Evolutionary conservation across 768 basidiomycete genomes (phyloP).

Genomic region (Strobilomyces confusus): DNA sequence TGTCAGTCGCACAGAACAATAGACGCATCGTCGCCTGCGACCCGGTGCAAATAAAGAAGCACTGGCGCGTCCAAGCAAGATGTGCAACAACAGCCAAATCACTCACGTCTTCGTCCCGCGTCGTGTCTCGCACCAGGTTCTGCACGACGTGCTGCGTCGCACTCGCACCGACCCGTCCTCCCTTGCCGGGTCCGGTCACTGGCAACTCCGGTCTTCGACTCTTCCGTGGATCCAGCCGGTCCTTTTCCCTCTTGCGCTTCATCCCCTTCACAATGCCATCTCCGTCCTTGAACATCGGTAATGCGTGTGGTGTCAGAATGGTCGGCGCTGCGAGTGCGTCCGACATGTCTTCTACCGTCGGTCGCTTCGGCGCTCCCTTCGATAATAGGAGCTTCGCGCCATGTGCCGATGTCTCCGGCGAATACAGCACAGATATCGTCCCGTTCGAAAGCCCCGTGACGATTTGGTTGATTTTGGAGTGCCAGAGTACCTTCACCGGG

Average conservation of each 20-base stretch:
- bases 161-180: slow-evolving; percentile 93
- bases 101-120: slow-evolving; percentile 94
- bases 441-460: slow-evolving; percentile 86
- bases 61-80: not conserved
- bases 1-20: slow-evolving; percentile 19
- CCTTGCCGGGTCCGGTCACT: slow-evolving; percentile 87
- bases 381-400: slow-evolving; percentile 87
- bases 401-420: slow-evolving; percentile 82
- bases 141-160: slow-evolving; percentile 97
- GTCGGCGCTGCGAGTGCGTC: slow-evolving; percentile 80
- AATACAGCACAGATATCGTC: slow-evolving; percentile 86
- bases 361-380: slow-evolving; percentile 81
- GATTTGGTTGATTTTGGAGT: slow-evolving; percentile 96
- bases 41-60: slow-evolving; percentile 5
- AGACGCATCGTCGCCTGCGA: slow-evolving; percentile 14
- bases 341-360: slow-evolving; percentile 84
- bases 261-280: slow-evolving; percentile 60
- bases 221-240: slow-evolving; percentile 85
- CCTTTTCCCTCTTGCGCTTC: slow-evolving; percentile 89
- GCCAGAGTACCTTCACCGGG: slow-evolving; percentile 92
- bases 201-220: slow-evolving; percentile 90
- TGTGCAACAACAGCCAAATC: slow-evolving; percentile 14
- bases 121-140: slow-evolving; percentile 86
- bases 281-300: slow-evolving; percentile 90
- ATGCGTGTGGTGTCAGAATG: slow-evolving; percentile 87